phyloP scores from a whole-genome alignment of 495 filamentous ascomycete genomes.

The Trichoderma virens region DNA sequence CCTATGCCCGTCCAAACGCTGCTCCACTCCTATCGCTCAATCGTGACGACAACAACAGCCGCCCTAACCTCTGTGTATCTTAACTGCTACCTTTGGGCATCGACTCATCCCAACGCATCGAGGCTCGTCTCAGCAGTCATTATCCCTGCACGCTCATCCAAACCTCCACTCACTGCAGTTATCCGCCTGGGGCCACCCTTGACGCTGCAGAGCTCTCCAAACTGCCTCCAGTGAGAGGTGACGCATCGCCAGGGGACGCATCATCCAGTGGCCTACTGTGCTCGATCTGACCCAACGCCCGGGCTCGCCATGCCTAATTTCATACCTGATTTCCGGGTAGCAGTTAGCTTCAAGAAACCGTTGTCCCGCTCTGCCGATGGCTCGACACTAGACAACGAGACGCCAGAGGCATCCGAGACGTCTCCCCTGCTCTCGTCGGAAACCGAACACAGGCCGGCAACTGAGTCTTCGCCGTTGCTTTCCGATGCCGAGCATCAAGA shows the following conservation, averaged over 20 bases:
- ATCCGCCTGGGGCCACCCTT: background rate
- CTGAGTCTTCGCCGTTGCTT: constrained; percentile 7
- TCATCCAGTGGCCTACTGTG: background rate
- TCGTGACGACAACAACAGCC: background rate
- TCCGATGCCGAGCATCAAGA: background rate
- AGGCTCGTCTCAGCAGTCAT: background rate
- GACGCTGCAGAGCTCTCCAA: background rate
- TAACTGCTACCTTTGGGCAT: background rate
- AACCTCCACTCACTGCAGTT: background rate
- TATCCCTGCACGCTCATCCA: background rate
- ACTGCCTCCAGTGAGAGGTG: background rate
- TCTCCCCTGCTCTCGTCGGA: constrained; percentile 5
- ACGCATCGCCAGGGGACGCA: background rate
- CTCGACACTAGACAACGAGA: background rate
- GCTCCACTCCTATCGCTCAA: background rate
- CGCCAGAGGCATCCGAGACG: constrained; percentile 3
- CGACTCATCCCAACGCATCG: background rate
- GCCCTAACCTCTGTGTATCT: background rate
- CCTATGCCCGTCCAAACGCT: background rate
- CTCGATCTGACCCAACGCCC: background rate
- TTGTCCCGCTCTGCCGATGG: background rate
- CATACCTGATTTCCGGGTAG: constrained; percentile 1
- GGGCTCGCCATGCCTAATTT: constrained; percentile 2
- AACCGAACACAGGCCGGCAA: background rate
- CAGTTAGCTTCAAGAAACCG: background rate